Conservation (phyloP, 202 grass and related monocot genomes). For the Brachypodium distachyon region DNA sequence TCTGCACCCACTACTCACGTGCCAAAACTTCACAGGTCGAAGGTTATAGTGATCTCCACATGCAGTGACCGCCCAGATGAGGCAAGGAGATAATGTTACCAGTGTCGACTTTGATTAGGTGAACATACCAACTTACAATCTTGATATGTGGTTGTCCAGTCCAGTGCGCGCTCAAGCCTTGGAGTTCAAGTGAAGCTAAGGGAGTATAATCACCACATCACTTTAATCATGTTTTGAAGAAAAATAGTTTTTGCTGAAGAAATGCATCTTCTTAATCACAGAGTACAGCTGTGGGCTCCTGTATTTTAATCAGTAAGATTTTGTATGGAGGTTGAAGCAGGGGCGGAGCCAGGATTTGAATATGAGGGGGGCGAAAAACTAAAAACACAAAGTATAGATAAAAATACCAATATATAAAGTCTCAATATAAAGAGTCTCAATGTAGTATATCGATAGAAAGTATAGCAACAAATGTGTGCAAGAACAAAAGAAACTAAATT, state of each 20-base stretch:
- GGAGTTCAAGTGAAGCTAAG: constrained; percentile 35
- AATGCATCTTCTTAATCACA: too few species aligned
- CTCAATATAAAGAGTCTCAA: too few species aligned
- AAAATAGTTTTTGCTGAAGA: not conserved
- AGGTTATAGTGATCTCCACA: constrained; percentile 10
- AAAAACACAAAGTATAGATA: too few species aligned
- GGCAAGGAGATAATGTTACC: not conserved
- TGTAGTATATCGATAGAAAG: too few species aligned
- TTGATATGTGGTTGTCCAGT: constrained; percentile 1
- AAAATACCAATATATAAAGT: too few species aligned
- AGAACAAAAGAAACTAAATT: too few species aligned
- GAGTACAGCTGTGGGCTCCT: not conserved
- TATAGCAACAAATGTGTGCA: too few species aligned
- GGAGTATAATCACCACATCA: constrained; percentile 1
- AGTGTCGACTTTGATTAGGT: not conserved
- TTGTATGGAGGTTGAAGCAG: not conserved
- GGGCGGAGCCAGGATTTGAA: too few species aligned
- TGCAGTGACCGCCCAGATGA: not conserved
- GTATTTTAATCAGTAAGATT: not conserved
- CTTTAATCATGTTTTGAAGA: not conserved
- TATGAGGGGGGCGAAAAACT: too few species aligned
- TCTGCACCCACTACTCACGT: constrained; percentile 17
- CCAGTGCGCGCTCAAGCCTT: constrained; percentile 19
- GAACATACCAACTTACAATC: not conserved
- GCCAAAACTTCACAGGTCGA: constrained; percentile 22